These are phyloP conservation scores for Verticillium nonalfalfae DNA, from an alignment of 2,329 filamentous ascomycete genomes.

Conservation along the genomic window DNA sequence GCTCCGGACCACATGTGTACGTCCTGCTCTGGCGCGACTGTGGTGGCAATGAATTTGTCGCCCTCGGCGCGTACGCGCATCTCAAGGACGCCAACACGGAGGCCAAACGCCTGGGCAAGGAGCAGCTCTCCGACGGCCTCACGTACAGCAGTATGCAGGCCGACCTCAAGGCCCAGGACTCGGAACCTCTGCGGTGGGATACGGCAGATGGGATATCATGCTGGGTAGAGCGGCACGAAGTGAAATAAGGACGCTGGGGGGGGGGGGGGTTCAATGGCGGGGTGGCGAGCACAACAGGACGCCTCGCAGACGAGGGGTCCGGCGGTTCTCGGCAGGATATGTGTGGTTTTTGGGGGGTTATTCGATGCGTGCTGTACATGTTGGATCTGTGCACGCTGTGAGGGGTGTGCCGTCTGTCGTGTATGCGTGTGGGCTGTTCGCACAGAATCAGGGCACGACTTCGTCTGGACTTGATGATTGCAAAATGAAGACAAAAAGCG, in stretches of 20 bases:
- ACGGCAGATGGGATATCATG: constrained; percentile 25
- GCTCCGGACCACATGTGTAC: constrained; percentile 15
- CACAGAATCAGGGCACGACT: too few relatives aligned
- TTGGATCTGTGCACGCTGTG: too few relatives aligned
- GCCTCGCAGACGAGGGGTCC: too few relatives aligned
- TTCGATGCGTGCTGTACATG: too few relatives aligned
- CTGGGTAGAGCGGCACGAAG: constrained; percentile 29
- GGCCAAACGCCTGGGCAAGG: constrained; percentile 19
- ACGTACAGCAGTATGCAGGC: background rate
- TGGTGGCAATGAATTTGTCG: constrained; percentile 7
- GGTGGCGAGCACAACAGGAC: too few relatives aligned
- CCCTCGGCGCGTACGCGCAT: constrained; percentile 23
- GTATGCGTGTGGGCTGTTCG: too few relatives aligned
- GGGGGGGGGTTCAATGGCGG: too few relatives aligned
- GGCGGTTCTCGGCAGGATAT: too few relatives aligned
- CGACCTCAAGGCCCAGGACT: background rate
- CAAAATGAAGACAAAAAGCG: too few relatives aligned
- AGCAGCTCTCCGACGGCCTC: constrained; percentile 16
- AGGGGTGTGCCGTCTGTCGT: too few relatives aligned
- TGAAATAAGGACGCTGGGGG: constrained; percentile 10
- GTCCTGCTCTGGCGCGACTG: constrained; percentile 24
- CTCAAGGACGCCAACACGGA: constrained; percentile 28
- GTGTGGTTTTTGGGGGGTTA: too few relatives aligned
- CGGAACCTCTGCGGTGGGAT: constrained; percentile 25
- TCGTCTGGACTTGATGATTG: too few relatives aligned